Base-by-base conservation (phyloP, 495 filamentous ascomycete species). In the Penicillium coprophilum region DNA sequence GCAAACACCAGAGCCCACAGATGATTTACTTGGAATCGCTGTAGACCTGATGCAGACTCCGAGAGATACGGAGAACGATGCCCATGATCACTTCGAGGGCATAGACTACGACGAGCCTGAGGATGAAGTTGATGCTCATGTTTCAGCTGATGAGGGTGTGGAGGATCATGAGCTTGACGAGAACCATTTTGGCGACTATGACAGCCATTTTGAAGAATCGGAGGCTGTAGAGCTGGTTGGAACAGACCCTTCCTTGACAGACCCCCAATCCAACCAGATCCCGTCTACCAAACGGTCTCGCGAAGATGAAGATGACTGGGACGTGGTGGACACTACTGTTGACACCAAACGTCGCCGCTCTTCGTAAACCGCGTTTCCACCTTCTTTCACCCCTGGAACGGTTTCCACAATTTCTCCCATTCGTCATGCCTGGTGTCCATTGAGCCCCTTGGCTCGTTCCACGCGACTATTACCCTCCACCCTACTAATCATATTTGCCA, bases 291-390 rank as follows among this genome's bases (percentile, higher is more conserved):
- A 72, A 57, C 63, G 68, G 27, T 60, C 68, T n/a, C 69, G 66
- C 45, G 67, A 61, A n/a, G 57, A 64, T 24, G 69, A 70, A 44
- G 65, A 71, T n/a, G 67, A 71, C 28, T 61, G 62, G 58, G 69
- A 71, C 15, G 41, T 62, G 23, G 56, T 43, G 32, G 58, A 63
- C 36, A 45, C 61, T 17, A 57, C 60, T 4, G 46, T 58, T 9
- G 69, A 70, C 27, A 39, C 53, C 52, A 72, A 72, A 43, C 68
- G 68, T 49, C 64, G 57, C 23, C 69, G 69, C 44, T 57, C 68
- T 27, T 66, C 67, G 45, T 68, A 63, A 63, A 52, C 40, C 32
- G 36, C 12, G 13, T 27, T 41, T 40, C n/a, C 47, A 39, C 6
- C 17, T n/a, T 36, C 24, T 44, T 23, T 24, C 23, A 20, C 24